Evolutionary conservation across 2,329 filamentous ascomycete species (phyloP).

Genomic region (Epichloe baconii): DNA sequence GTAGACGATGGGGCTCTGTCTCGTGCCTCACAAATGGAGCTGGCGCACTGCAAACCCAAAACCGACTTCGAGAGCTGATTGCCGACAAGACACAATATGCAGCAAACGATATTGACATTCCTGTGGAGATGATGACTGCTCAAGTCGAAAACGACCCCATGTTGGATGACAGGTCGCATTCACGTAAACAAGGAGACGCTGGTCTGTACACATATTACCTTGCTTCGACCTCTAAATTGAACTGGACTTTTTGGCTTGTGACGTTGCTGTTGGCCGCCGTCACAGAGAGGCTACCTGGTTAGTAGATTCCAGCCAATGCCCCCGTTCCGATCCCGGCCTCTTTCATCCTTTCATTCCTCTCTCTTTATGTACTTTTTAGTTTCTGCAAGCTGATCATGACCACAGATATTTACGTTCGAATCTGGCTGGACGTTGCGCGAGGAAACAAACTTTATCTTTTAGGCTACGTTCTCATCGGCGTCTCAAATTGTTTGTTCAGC

Average conservation of each 20-base stretch:
- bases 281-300: neutral
- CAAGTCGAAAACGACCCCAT: neutral
- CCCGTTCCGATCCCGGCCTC: neutral
- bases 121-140: neutral
- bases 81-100: neutral
- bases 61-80: neutral
- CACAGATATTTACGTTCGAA: neutral
- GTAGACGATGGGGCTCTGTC: neutral
- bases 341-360: neutral
- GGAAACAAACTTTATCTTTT: neutral
- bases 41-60: neutral
- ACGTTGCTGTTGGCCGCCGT: neutral
- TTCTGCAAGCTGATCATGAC: neutral
- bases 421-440: neutral
- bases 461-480: neutral
- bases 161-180: neutral
- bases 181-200: neutral
- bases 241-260: neutral
- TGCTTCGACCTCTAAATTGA: neutral
- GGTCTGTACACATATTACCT: neutral
- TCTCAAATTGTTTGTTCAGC: neutral
- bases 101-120: neutral
- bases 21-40: neutral
- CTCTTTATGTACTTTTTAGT: neutral
- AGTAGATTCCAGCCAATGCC: neutral